Percentiles rank a stretch among this genome's conserved stretches.
phyloP scores from a whole-genome alignment of 106 monocot species.

The Xerophyta viscosa region DNA sequence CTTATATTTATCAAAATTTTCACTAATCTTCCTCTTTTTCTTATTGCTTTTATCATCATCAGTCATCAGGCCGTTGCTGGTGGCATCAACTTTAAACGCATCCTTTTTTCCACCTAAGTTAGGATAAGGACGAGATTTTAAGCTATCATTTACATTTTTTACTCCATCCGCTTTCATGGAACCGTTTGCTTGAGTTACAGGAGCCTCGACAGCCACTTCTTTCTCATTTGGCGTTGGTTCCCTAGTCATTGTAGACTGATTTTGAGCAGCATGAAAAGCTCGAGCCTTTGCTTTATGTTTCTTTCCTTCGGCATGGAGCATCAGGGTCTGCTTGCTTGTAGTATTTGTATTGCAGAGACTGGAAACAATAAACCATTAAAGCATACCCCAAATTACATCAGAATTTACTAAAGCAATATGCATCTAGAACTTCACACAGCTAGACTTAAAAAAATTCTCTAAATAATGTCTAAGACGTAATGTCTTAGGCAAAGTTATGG shows the following conservation, averaged over 20 bases:
- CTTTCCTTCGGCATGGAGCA: constrained; percentile 92
- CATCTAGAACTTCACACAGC: background rate
- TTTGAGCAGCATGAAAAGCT: constrained; percentile 82
- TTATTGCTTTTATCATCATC: background rate
- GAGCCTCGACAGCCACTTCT: constrained; percentile 3
- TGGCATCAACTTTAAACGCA: background rate
- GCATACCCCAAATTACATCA: no score
- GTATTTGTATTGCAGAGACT: constrained; percentile 89
- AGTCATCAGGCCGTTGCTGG: no score
- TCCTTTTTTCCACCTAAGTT: constrained; percentile 5
- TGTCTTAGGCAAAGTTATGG: no score
- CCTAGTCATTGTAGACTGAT: constrained; percentile 24
- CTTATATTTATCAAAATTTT: background rate
- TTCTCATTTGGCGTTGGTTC: constrained; percentile 15
- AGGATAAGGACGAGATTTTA: background rate
- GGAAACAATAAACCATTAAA: background rate
- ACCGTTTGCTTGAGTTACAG: constrained; percentile 24
- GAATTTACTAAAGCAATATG: background rate
- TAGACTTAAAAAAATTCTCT: no score
- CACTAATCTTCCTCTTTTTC: constrained; percentile 21
- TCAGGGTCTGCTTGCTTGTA: constrained; percentile 86
- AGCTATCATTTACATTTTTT: constrained; percentile 1
- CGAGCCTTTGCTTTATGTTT: constrained; percentile 94
- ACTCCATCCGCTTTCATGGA: constrained; percentile 5
- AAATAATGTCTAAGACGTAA: no score